Percentiles rank a stretch among this genome's conserved stretches.
phyloP scores from a whole-genome alignment of 768 basidiomycete genomes.

The Tulasnella sp. region DNA sequence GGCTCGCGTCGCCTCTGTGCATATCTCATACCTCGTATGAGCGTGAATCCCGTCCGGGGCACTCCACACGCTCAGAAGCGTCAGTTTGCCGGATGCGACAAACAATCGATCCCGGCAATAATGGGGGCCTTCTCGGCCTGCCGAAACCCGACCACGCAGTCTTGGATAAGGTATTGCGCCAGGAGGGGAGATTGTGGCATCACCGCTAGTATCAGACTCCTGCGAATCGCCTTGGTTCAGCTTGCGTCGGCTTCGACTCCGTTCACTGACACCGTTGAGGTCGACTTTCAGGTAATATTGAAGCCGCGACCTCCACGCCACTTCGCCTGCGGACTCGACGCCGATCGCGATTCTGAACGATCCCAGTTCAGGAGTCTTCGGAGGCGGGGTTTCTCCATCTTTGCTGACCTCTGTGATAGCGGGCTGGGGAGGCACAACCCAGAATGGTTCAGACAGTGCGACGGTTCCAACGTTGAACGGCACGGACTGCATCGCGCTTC shows the following conservation, averaged over 20 bases:
- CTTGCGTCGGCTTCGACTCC: background rate
- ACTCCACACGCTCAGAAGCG: slow-evolving; percentile 1
- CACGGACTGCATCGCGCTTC: background rate
- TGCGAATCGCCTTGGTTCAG: background rate
- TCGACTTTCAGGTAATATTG: slow-evolving; percentile 1
- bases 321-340: background rate
- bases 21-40: background rate
- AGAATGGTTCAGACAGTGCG: background rate
- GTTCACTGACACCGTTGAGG: background rate
- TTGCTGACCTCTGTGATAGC: background rate
- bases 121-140: background rate
- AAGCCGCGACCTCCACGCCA: background rate
- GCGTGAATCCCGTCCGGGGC: background rate
- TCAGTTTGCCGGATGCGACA: background rate
- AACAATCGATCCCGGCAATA: slow-evolving; percentile 2
- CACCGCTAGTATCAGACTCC: background rate
- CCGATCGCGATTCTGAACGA: background rate
- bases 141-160: background rate
- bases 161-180: background rate
- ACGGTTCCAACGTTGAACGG: background rate
- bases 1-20: too few relatives aligned
- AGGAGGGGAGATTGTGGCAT: background rate
- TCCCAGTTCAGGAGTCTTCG: background rate
- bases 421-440: background rate
- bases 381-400: background rate